Conservation (phyloP, 805 yeast genomes). For the Candida nanaspora region DNA sequence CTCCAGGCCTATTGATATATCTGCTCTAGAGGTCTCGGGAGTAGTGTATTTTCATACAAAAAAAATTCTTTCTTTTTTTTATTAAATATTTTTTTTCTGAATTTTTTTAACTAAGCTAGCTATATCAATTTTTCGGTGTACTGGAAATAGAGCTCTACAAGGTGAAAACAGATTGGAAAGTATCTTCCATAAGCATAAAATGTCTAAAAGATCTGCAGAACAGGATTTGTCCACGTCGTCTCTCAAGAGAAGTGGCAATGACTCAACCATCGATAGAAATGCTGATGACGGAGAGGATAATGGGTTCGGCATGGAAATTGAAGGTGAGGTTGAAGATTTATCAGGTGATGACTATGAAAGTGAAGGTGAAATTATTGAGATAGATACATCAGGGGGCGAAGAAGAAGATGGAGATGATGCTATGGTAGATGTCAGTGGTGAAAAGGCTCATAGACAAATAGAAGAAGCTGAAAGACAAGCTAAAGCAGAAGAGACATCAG, state of each 20-base stretch:
- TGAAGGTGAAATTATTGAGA: constrained; percentile 81
- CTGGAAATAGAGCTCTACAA: too few species aligned
- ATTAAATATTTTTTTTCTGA: not conserved
- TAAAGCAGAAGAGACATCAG: constrained; percentile 28
- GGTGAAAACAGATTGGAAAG: too few species aligned
- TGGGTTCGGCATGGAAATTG: constrained; percentile 56
- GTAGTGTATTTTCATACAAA: not conserved
- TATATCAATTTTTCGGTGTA: too few species aligned
- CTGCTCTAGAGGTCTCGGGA: not conserved
- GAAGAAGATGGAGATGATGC: constrained; percentile 31
- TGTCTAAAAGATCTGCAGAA: constrained; percentile 29
- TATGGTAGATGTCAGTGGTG: constrained; percentile 9
- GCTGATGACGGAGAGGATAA: constrained; percentile 17
- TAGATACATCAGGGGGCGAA: constrained; percentile 54
- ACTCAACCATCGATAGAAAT: constrained; percentile 4
- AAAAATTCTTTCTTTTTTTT: constrained; percentile 1
- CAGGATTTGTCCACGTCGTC: constrained; percentile 9
- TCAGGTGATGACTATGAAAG: constrained; percentile 90
- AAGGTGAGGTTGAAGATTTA: constrained; percentile 72
- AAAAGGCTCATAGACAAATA: constrained; percentile 16
- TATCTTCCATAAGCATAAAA: too few species aligned
- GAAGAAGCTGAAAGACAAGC: constrained; percentile 30
- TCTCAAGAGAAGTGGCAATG: constrained; percentile 7
- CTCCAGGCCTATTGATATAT: too few species aligned
- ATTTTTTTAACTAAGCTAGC: not conserved